Evolutionary conservation across 148 eudicot genomes (phyloP).

Genomic region (Chenopodium album): DNA sequence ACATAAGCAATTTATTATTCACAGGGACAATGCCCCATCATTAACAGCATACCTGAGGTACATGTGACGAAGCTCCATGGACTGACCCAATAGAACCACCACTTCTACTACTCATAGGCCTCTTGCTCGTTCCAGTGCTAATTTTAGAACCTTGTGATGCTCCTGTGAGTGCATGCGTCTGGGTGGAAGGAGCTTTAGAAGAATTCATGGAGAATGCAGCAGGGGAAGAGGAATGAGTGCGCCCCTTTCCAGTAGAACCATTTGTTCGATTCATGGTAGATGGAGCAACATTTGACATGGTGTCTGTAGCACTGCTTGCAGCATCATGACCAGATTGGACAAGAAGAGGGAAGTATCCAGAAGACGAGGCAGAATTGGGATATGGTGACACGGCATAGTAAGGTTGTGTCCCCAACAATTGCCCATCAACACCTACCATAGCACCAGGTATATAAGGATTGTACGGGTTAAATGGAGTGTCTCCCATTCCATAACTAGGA

Average conservation of each 20-base stretch:
- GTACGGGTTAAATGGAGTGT: constrained; percentile 87
- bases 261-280: constrained; percentile 42
- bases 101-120: constrained; percentile 37
- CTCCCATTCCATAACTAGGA: constrained; percentile 78
- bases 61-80: constrained; percentile 42
- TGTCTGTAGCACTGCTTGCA: constrained; percentile 44
- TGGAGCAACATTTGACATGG: constrained; percentile 38
- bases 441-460: constrained; percentile 99
- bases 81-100: constrained; percentile 37
- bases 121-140: constrained; percentile 53
- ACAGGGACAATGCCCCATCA: background rate
- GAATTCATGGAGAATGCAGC: constrained; percentile 35
- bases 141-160: constrained; percentile 40
- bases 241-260: constrained; percentile 37
- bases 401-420: constrained; percentile 60
- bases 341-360: constrained; percentile 57
- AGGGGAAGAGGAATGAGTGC: constrained; percentile 45
- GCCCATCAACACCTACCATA: constrained; percentile 75
- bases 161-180: constrained; percentile 36
- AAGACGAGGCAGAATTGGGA: constrained; percentile 49
- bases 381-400: constrained; percentile 72
- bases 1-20: background rate
- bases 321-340: constrained; percentile 58
- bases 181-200: constrained; percentile 46
- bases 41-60: constrained; percentile 52